Percentiles rank a stretch among this genome's conserved stretches.
Evolutionary conservation across 192 early-diverging fungal genomes (phyloP).

Genomic region (Coemansia sp.): DNA sequence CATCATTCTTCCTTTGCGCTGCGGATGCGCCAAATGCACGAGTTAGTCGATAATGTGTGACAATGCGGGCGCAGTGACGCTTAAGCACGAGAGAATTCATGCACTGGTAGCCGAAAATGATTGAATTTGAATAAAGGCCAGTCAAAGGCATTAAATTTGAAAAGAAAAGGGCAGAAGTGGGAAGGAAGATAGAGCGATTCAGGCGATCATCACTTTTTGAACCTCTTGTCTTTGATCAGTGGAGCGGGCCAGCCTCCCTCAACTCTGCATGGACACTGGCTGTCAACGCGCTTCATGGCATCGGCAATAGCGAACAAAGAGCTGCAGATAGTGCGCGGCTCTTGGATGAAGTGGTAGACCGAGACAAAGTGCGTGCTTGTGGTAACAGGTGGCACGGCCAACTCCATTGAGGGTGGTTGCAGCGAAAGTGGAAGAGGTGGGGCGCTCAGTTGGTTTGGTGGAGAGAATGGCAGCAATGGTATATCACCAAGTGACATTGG

Average conservation of each 20-base stretch:
- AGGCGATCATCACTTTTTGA: neutral
- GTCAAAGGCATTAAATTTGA: neutral
- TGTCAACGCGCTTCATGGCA: slow-evolving; percentile 36
- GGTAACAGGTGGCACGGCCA: neutral
- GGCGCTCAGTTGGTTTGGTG: neutral
- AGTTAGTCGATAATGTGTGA: neutral
- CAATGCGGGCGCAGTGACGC: neutral
- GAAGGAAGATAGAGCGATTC: neutral
- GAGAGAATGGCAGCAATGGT: neutral
- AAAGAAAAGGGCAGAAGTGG: neutral
- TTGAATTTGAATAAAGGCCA: neutral
- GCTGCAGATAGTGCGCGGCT: slow-evolving; percentile 33
- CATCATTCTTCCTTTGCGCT: neutral
- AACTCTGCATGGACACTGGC: slow-evolving; percentile 9
- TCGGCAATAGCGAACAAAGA: slow-evolving; percentile 18
- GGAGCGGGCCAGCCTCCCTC: slow-evolving; percentile 28
- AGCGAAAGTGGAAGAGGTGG: neutral
- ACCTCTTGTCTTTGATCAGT: neutral
- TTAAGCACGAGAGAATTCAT: neutral
- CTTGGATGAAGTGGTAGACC: slow-evolving; percentile 9
- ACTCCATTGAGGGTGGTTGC: neutral
- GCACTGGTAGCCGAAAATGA: neutral
- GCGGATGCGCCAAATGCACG: neutral
- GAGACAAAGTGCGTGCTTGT: slow-evolving; percentile 9
- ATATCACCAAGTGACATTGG: slow-evolving; percentile 1